phyloP scores from a whole-genome alignment of 73 alveolate genomes.

The Paraurostyla sp. region DNA sequence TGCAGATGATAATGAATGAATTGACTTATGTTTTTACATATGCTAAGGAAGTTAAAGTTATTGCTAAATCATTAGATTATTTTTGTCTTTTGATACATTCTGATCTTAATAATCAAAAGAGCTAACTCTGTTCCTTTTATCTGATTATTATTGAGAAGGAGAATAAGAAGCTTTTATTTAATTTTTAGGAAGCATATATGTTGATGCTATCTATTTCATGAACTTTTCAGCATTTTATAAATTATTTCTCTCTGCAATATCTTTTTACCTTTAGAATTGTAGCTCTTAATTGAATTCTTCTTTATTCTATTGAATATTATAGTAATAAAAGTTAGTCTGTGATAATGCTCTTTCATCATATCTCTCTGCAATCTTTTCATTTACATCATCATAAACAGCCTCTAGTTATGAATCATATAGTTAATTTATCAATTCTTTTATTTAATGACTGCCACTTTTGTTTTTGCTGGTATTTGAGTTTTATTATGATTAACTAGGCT shows the following conservation, averaged over 20 bases:
- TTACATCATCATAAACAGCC: slow-evolving; percentile 41
- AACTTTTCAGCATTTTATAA: not conserved
- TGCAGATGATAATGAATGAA: no score
- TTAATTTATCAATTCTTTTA: not conserved
- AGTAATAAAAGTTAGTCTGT: slow-evolving; percentile 50
- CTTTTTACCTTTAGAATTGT: slow-evolving; percentile 11
- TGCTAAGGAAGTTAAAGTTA: no score
- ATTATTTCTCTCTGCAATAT: not conserved
- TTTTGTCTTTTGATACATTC: no score
- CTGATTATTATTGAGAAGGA: no score
- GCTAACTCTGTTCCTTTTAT: no score
- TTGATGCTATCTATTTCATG: not conserved
- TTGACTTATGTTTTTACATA: no score
- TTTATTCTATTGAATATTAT: slow-evolving; percentile 11
- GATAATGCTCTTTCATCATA: slow-evolving; percentile 19
- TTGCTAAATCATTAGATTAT: no score
- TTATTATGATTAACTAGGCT: not conserved
- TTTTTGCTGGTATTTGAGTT: not conserved
- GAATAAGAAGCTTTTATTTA: no score
- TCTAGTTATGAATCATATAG: slow-evolving; percentile 24
- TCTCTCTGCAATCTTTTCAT: slow-evolving; percentile 12
- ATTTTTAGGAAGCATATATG: not conserved
- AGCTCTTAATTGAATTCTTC: slow-evolving; percentile 40
- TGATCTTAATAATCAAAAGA: no score
- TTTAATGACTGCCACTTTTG: not conserved